phyloP scores from a whole-genome alignment of 305 asterid genomes.

The Ilex paraguariensis region DNA sequence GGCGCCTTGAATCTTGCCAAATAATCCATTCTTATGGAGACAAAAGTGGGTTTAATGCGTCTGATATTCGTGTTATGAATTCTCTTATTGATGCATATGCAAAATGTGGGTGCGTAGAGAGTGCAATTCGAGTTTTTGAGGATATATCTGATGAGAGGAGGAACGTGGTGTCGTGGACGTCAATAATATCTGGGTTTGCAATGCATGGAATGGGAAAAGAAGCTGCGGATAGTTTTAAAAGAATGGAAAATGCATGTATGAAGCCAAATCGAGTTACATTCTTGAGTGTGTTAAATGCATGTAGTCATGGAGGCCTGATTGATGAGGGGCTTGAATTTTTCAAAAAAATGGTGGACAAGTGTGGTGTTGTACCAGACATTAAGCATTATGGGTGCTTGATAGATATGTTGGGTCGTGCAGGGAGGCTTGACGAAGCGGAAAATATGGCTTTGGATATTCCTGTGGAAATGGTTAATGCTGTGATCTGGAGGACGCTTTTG shows the following conservation, averaged over 20 bases:
- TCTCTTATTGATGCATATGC: slow-evolving; percentile 70
- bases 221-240: slow-evolving; percentile 41
- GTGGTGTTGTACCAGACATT: slow-evolving; percentile 39
- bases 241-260: slow-evolving; percentile 42
- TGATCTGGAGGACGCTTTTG: slow-evolving; percentile 82
- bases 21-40: slow-evolving; percentile 58
- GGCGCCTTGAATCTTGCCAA: slow-evolving; percentile 47
- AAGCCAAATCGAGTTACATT: slow-evolving; percentile 62
- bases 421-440: slow-evolving; percentile 86
- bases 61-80: slow-evolving; percentile 64
- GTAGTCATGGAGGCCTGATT: slow-evolving; percentile 80
- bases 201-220: slow-evolving; percentile 75
- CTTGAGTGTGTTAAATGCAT: slow-evolving; percentile 59
- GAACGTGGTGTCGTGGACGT: slow-evolving; percentile 76
- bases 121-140: slow-evolving; percentile 44
- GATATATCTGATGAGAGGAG: slow-evolving; percentile 37
- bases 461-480: slow-evolving; percentile 34
- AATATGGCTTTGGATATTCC: slow-evolving; percentile 49
- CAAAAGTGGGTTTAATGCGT: slow-evolving; percentile 46
- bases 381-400: slow-evolving; percentile 69
- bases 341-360: slow-evolving; percentile 49
- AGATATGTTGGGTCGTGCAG: slow-evolving; percentile 84
- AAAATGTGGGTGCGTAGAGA: slow-evolving; percentile 53
- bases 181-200: slow-evolving; percentile 64
- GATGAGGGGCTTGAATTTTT: slow-evolving; percentile 62